These are phyloP conservation scores for Zymoseptoria pseudotritici DNA, from an alignment of 2,329 filamentous ascomycete species.

Conservation along the genomic window DNA sequence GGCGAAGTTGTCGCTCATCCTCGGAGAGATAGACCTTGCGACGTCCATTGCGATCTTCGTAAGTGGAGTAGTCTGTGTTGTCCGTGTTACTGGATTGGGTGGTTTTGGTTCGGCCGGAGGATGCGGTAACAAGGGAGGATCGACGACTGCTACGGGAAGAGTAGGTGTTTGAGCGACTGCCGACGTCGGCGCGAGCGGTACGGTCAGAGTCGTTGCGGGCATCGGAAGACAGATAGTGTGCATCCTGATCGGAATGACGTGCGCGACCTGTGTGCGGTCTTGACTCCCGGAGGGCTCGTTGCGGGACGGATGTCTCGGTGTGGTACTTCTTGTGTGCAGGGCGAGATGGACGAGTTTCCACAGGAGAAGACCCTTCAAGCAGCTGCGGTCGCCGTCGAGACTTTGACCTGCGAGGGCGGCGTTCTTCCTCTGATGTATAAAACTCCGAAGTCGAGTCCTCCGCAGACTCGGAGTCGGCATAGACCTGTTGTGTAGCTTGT, in stretches of 20 bases:
- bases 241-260: conserved; percentile 11
- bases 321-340: conserved; percentile 7
- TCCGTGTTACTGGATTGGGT: conserved; percentile 19
- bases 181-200: conserved; percentile 16
- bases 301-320: conserved; percentile 4
- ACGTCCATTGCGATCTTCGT: conserved; percentile 20
- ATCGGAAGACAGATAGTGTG: conserved; percentile 18
- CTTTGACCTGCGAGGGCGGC: background rate
- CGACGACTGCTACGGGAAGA: conserved; percentile 25
- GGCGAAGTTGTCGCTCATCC: conserved; percentile 16
- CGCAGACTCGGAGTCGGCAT: background rate
- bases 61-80: conserved; percentile 14
- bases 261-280: background rate
- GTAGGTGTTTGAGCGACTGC: conserved; percentile 9
- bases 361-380: background rate
- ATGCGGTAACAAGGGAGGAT: conserved; percentile 26
- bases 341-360: background rate
- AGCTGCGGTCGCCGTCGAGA: background rate
- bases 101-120: conserved; percentile 26
- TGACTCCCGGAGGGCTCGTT: background rate
- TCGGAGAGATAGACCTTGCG: conserved; percentile 20
- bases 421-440: conserved; percentile 1
- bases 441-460: conserved; percentile 5
- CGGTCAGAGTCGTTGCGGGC: conserved; percentile 19
- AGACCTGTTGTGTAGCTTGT: background rate